These are phyloP conservation scores for Irpex sp. DNA, from an alignment of 1,284 basidiomycete species.

Conservation along the genomic window DNA sequence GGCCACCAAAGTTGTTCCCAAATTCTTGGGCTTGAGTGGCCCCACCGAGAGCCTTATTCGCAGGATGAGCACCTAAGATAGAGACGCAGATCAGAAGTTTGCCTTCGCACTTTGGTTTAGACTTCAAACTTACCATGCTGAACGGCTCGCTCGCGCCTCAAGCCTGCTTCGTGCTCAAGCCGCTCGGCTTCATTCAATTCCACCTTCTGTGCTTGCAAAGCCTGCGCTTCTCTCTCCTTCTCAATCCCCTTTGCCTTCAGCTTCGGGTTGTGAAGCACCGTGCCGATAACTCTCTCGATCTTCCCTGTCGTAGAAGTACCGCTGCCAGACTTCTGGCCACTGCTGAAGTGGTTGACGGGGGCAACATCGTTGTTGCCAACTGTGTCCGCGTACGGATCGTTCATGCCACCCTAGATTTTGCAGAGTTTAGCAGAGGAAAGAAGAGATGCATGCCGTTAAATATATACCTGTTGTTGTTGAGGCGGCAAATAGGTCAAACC, in stretches of 20 bases:
- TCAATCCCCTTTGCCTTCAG: conserved; percentile 46
- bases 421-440: background rate
- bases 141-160: conserved; percentile 47
- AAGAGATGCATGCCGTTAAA: background rate
- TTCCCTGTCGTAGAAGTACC: conserved; percentile 36
- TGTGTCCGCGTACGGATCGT: conserved; percentile 12
- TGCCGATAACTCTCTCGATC: conserved; percentile 43
- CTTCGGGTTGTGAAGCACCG: conserved; percentile 39
- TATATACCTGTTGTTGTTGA: background rate
- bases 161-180: conserved; percentile 44
- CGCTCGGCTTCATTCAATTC: conserved; percentile 50
- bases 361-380: conserved; percentile 14
- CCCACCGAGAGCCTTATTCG: conserved; percentile 14
- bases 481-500: conserved; percentile 4
- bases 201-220: conserved; percentile 38
- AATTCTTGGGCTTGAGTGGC: conserved; percentile 8
- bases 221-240: conserved; percentile 49
- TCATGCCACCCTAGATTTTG: background rate
- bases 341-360: conserved; percentile 20
- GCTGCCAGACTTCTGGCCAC: conserved; percentile 15
- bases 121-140: conserved; percentile 34
- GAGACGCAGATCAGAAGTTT: background rate
- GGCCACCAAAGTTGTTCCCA: conserved; percentile 10
- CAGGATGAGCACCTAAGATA: conserved; percentile 14
- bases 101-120: background rate